Conservation (phyloP, 2,329 filamentous ascomycete species). For the Aspergillus sp. region DNA sequence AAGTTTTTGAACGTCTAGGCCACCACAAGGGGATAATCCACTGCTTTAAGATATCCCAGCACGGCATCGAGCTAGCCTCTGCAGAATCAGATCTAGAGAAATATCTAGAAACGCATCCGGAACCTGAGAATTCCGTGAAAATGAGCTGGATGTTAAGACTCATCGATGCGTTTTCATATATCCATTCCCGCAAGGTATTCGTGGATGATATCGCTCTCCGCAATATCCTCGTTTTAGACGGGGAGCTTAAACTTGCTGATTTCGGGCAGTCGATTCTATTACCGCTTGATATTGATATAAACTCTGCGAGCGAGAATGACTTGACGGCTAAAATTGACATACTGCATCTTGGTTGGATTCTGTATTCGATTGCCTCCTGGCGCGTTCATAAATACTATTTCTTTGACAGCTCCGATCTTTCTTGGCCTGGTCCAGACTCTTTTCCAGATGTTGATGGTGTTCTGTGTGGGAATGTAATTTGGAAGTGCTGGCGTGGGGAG, state of each 20-base stretch:
- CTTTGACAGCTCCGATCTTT: slow-evolving; percentile 9
- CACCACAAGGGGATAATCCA: slow-evolving; percentile 17
- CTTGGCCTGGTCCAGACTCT: slow-evolving; percentile 1
- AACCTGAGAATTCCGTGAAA: slow-evolving; percentile 5
- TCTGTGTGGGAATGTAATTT: slow-evolving; percentile 9
- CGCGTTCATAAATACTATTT: slow-evolving; percentile 13
- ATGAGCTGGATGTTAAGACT: slow-evolving; percentile 7
- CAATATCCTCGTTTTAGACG: slow-evolving; percentile 14
- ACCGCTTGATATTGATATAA: slow-evolving; percentile 7
- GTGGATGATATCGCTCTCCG: slow-evolving; percentile 14
- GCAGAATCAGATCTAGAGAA: slow-evolving; percentile 16
- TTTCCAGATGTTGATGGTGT: slow-evolving; percentile 10
- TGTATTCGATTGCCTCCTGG: slow-evolving; percentile 13
- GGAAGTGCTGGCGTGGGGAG: slow-evolving; percentile 6
- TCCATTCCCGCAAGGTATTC: slow-evolving; percentile 11
- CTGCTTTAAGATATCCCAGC: slow-evolving; percentile 16
- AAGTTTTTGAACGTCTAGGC: slow-evolving; percentile 18
- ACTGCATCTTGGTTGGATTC: slow-evolving; percentile 10
- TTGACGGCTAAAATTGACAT: slow-evolving; percentile 9
- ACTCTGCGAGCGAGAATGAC: slow-evolving; percentile 3
- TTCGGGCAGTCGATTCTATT: slow-evolving; percentile 14
- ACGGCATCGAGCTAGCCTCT: slow-evolving; percentile 19
- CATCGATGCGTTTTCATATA: background rate
- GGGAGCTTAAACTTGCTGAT: slow-evolving; percentile 14
- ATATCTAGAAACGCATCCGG: slow-evolving; percentile 8